A percentile compares a stretch with the other conserved stretches of the same genome.
phyloP scores from a whole-genome alignment of 78 protist species.

The Dictyostelium intermedium region DNA sequence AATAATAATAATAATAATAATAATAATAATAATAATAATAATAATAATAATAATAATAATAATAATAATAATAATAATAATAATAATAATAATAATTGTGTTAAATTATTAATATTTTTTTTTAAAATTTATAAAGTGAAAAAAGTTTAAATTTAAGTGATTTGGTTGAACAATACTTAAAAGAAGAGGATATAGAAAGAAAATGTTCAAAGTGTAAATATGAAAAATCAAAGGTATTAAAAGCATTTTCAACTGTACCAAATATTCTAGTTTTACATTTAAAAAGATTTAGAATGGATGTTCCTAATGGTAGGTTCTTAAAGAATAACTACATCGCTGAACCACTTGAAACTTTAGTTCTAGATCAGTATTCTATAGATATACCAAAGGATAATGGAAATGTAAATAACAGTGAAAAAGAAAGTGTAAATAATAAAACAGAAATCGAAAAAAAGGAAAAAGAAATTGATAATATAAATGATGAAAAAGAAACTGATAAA shows the following conservation, averaged over 20 bases:
- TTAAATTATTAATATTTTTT: background rate
- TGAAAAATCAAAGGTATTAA: slow-evolving; percentile 6
- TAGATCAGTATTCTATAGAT: background rate
- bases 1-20: too few relatives aligned
- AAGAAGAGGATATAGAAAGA: slow-evolving; percentile 67
- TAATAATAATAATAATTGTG: too few relatives aligned
- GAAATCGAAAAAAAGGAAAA: background rate
- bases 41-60: too few relatives aligned
- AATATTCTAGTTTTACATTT: slow-evolving; percentile 39
- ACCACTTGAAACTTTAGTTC: background rate
- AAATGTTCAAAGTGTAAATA: slow-evolving; percentile 39
- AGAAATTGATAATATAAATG: background rate
- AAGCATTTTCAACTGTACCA: slow-evolving; percentile 11
- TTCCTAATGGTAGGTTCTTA: background rate
- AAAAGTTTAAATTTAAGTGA: background rate
- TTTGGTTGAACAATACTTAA: slow-evolving; percentile 34
- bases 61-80: too few relatives aligned
- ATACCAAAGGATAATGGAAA: background rate
- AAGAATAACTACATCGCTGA: background rate
- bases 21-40: too few relatives aligned
- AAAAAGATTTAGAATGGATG: slow-evolving; percentile 1
- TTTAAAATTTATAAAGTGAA: background rate
- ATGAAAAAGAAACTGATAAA: background rate
- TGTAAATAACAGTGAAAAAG: background rate
- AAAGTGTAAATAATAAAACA: background rate